Conservation (phyloP, 805 yeast genomes). For the Wickerhamomyces ciferrii region DNA sequence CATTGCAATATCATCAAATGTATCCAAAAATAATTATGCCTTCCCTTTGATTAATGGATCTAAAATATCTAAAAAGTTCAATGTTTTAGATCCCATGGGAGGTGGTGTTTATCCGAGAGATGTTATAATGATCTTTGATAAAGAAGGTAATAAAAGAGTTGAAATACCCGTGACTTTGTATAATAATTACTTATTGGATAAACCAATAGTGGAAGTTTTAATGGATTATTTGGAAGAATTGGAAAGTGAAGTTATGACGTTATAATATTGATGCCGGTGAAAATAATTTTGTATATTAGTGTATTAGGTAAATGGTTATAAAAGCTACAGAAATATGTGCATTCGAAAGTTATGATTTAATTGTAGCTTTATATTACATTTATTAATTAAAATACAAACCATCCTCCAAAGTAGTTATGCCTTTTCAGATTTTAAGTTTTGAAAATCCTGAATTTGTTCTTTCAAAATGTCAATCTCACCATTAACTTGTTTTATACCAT, state of each 20-base stretch:
- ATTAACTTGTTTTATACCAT: constrained; percentile 38
- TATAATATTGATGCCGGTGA: neutral
- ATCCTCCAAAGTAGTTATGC: neutral
- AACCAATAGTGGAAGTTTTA: constrained; percentile 12
- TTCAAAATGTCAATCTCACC: constrained; percentile 37
- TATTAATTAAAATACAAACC: neutral
- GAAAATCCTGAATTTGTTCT: constrained; percentile 27
- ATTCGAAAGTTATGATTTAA: too few relatives aligned
- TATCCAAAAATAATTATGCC: constrained; percentile 5
- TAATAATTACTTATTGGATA: constrained; percentile 5
- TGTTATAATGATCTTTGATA: constrained; percentile 16
- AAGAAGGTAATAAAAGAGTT: constrained; percentile 9
- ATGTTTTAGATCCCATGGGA: constrained; percentile 22
- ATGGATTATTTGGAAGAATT: constrained; percentile 14
- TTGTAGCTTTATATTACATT: neutral
- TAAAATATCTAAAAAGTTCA: constrained; percentile 9
- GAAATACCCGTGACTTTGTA: constrained; percentile 10
- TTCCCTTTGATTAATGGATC: constrained; percentile 17
- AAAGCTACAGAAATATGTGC: too few relatives aligned
- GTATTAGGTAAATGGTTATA: too few relatives aligned
- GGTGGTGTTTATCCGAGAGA: constrained; percentile 24
- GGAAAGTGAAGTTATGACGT: constrained; percentile 1
- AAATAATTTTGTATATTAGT: neutral
- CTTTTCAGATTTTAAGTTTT: constrained; percentile 9
- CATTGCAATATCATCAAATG: constrained; percentile 16